Conservation (phyloP, 73 alveolate species). For the Paraurostyla sp. region DNA sequence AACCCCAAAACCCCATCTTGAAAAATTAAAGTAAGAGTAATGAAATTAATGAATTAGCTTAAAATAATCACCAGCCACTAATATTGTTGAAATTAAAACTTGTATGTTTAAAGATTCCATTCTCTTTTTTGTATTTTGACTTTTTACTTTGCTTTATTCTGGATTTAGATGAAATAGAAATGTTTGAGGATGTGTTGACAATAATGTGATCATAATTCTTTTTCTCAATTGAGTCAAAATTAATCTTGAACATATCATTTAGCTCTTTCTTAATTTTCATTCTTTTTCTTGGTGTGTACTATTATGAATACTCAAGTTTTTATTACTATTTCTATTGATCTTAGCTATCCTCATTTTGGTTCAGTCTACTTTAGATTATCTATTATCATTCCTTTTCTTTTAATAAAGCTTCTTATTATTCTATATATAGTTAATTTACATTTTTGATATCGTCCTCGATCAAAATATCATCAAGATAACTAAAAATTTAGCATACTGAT, state of each 20-base stretch:
- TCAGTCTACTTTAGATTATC: too few species aligned
- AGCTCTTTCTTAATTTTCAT: conserved; percentile 18
- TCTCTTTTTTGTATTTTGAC: background rate
- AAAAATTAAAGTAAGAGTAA: background rate
- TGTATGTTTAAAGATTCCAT: background rate
- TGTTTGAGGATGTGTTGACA: background rate
- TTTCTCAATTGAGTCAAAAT: conserved; percentile 25
- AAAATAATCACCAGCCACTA: conserved; percentile 23
- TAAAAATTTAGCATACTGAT: too few species aligned
- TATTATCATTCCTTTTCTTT: too few species aligned
- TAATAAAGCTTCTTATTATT: too few species aligned
- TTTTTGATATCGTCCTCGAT: too few species aligned
- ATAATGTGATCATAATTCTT: conserved; percentile 23
- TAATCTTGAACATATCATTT: background rate
- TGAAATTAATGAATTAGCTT: background rate
- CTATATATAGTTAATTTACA: too few species aligned
- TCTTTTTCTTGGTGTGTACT: background rate
- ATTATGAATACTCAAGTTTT: background rate
- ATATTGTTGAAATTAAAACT: conserved; percentile 23
- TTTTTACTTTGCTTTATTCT: background rate
- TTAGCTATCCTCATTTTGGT: too few species aligned
- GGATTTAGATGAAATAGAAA: background rate
- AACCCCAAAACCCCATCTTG: conserved; percentile 32
- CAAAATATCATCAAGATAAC: too few species aligned
- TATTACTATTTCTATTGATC: too few species aligned